phyloP scores from a whole-genome alignment of 257 asterid species.

The Orobanche coerulescens region DNA sequence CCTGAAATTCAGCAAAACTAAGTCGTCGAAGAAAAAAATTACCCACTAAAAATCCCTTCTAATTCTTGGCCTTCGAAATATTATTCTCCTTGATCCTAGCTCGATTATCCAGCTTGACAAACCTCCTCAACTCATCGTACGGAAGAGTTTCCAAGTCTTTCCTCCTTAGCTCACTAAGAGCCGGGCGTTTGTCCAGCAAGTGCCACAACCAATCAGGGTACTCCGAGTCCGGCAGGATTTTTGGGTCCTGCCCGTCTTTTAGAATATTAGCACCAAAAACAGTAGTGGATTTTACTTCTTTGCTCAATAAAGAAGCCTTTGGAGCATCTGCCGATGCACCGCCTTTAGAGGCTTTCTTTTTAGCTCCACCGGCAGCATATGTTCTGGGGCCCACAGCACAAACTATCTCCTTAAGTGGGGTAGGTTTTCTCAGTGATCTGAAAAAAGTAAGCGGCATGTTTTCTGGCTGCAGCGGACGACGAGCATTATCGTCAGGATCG shows the following conservation, averaged over 20 bases:
- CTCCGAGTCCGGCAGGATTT: conserved; percentile 69
- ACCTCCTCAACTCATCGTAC: conserved; percentile 67
- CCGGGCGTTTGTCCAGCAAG: conserved; percentile 60
- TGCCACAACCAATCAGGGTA: conserved; percentile 91
- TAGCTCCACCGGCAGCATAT: conserved; percentile 77
- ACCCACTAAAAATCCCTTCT: conserved; percentile 12
- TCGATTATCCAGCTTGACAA: conserved; percentile 93
- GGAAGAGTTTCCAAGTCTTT: conserved; percentile 51
- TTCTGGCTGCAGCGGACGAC: conserved; percentile 33
- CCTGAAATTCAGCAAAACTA: too few species aligned
- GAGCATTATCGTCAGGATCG: too few species aligned
- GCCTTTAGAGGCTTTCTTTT: conserved; percentile 85
- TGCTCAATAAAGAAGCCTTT: conserved; percentile 61
- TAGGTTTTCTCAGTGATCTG: conserved; percentile 34
- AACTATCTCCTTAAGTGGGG: conserved; percentile 33
- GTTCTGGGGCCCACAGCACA: conserved; percentile 45
- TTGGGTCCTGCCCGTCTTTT: conserved; percentile 86
- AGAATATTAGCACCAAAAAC: conserved; percentile 72
- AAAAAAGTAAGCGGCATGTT: conserved; percentile 39
- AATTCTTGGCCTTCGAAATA: conserved; percentile 57
- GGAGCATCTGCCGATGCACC: conserved; percentile 74
- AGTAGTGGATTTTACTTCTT: conserved; percentile 87
- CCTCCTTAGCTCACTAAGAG: conserved; percentile 88
- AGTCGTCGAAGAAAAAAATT: too few species aligned
- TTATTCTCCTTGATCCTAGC: conserved; percentile 93